phyloP scores from a whole-genome alignment of 306 rosid species.

The Argentina anserina region DNA sequence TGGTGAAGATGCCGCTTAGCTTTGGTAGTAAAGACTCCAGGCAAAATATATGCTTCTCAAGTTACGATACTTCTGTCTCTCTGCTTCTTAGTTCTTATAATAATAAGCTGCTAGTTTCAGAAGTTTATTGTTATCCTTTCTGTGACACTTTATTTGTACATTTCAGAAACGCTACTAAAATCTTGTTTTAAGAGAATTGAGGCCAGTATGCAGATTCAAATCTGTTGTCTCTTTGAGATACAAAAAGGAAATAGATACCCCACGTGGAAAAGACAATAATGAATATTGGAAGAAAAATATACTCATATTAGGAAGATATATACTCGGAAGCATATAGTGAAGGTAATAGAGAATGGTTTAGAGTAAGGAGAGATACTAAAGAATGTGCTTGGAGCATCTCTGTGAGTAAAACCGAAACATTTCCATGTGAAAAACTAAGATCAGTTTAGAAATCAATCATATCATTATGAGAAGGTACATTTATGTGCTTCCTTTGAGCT shows the following conservation, averaged over 20 bases:
- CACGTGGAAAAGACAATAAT: neutral
- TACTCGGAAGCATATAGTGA: neutral
- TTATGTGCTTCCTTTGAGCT: conserved; percentile 45
- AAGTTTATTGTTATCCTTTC: no score
- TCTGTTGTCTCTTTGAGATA: neutral
- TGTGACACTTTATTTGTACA: neutral
- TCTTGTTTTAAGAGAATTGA: neutral
- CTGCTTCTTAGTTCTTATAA: neutral
- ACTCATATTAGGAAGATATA: neutral
- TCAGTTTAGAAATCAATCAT: conserved; percentile 7
- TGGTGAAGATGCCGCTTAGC: neutral
- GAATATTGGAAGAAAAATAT: neutral
- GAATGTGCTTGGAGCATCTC: neutral
- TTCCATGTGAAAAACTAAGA: neutral
- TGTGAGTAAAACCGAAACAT: neutral
- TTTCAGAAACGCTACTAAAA: neutral
- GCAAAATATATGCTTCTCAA: neutral
- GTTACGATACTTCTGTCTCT: neutral
- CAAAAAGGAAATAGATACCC: neutral
- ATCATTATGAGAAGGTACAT: conserved; percentile 23
- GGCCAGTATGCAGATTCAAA: neutral
- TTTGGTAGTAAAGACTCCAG: neutral
- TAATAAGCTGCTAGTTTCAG: neutral
- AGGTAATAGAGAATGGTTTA: no score
- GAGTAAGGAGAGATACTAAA: neutral